These are phyloP conservation scores for Fragilaria radians DNA, from an alignment of 108 stramenopile species.

Conservation along the genomic window DNA sequence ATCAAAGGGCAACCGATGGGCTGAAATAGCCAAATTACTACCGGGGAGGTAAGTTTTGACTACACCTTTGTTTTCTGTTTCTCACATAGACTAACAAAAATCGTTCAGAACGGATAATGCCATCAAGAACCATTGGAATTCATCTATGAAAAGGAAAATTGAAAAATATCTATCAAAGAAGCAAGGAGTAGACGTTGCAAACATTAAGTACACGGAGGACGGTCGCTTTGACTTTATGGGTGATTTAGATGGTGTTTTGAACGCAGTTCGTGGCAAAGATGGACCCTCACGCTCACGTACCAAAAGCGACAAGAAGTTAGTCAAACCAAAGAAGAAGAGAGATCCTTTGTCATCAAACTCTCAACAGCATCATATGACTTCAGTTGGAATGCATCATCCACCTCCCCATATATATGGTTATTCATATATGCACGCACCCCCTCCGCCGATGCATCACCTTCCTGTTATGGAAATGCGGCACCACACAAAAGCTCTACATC, in stretches of 20 bases:
- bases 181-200: conserved; percentile 36
- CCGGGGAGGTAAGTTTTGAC: conserved; percentile 47
- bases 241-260: conserved; percentile 75
- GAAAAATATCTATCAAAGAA: conserved; percentile 69
- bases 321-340: conserved; percentile 6
- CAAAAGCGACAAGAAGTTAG: background rate
- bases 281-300: background rate
- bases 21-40: conserved; percentile 85
- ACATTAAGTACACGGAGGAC: conserved; percentile 50
- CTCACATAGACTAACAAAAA: background rate
- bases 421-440: background rate
- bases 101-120: conserved; percentile 89
- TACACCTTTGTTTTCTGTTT: background rate
- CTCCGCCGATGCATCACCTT: background rate
- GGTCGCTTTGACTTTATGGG: conserved; percentile 82
- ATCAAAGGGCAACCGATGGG: conserved; percentile 88
- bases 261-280: conserved; percentile 53
- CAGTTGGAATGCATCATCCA: conserved; percentile 1
- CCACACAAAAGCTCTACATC: background rate
- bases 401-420: background rate
- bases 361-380: conserved; percentile 1
- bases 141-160: conserved; percentile 85
- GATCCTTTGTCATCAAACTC: conserved; percentile 1
- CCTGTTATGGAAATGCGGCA: background rate
- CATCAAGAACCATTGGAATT: conserved; percentile 97